Percentiles rank a stretch among this genome's conserved stretches.
phyloP scores from a whole-genome alignment of 1,139 yeast genomes.

The Keqinozyma sinolaborantium region DNA sequence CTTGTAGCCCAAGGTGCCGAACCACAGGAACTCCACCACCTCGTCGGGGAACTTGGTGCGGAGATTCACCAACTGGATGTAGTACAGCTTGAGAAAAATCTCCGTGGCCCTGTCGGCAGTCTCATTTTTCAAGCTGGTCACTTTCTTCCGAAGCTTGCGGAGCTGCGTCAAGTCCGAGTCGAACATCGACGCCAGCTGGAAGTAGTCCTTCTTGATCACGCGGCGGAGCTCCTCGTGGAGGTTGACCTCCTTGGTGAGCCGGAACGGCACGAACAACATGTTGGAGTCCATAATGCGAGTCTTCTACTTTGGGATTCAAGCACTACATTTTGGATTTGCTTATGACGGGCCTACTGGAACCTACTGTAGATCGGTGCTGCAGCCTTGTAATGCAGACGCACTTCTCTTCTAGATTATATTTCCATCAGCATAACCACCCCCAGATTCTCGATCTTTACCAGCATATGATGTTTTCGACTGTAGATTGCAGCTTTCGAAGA shows the following conservation, averaged over 20 bases:
- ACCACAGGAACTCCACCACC: conserved; percentile 63
- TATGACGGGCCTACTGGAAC: too few species aligned
- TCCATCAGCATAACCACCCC: too few species aligned
- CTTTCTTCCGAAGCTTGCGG: conserved; percentile 18
- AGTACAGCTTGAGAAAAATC: conserved; percentile 25
- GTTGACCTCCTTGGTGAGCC: conserved; percentile 46
- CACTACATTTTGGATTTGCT: not conserved
- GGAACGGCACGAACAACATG: conserved; percentile 49
- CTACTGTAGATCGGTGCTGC: not conserved
- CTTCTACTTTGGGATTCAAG: not conserved
- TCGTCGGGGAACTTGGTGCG: conserved; percentile 40
- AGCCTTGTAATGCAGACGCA: not conserved
- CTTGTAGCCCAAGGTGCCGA: conserved; percentile 58
- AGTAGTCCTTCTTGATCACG: conserved; percentile 57
- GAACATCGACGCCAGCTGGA: conserved; percentile 61
- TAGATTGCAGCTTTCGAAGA: too few species aligned
- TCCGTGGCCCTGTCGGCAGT: conserved; percentile 14
- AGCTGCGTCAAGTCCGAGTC: conserved; percentile 48
- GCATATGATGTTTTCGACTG: too few species aligned
- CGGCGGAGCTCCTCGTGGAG: conserved; percentile 43
- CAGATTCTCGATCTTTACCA: too few species aligned
- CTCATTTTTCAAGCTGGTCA: conserved; percentile 21
- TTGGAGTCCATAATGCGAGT: conserved; percentile 33
- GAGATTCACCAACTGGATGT: conserved; percentile 24
- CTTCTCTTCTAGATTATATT: too few species aligned